Percentiles rank a stretch among this genome's conserved stretches.
Evolutionary conservation across 805 yeast species (phyloP).

Genomic region (Teunomyces gatunensis): DNA sequence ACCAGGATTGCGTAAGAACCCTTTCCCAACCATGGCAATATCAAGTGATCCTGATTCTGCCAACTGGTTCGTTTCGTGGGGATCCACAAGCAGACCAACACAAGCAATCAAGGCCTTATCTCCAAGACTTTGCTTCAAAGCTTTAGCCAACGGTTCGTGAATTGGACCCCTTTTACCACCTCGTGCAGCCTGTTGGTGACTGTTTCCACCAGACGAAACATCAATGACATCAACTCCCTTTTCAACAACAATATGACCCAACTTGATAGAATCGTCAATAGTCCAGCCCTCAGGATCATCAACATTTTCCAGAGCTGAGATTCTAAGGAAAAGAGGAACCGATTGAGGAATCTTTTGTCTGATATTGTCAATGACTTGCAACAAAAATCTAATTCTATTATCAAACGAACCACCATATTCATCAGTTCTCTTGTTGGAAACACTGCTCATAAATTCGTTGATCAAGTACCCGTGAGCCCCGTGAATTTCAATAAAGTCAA

Average conservation of each 20-base stretch:
- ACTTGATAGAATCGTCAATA: conserved; percentile 41
- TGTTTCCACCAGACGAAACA: conserved; percentile 53
- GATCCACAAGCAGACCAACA: conserved; percentile 44
- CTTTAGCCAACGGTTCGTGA: conserved; percentile 40
- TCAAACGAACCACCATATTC: conserved; percentile 46
- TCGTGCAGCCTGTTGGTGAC: conserved; percentile 27
- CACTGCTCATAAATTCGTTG: conserved; percentile 38
- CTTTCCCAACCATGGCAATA: conserved; percentile 44
- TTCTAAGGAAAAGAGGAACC: conserved; percentile 47
- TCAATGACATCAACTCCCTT: conserved; percentile 53
- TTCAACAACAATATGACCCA: conserved; percentile 38
- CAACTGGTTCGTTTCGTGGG: conserved; percentile 35
- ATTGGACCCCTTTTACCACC: conserved; percentile 19
- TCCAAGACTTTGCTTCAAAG: conserved; percentile 45
- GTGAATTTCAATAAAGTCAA: conserved; percentile 44
- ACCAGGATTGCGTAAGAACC: conserved; percentile 49
- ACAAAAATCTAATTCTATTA: conserved; percentile 36
- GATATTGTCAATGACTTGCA: conserved; percentile 56
- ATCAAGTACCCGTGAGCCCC: conserved; percentile 41
- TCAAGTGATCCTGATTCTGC: conserved; percentile 47
- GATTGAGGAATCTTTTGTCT: conserved; percentile 34
- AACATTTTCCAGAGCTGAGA: conserved; percentile 44
- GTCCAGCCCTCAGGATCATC: conserved; percentile 40
- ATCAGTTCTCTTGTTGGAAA: conserved; percentile 37
- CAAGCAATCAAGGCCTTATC: conserved; percentile 41